These are phyloP conservation scores for Trichoderma sp. DNA, from an alignment of 2,329 filamentous ascomycete species.

Conservation along the genomic window DNA sequence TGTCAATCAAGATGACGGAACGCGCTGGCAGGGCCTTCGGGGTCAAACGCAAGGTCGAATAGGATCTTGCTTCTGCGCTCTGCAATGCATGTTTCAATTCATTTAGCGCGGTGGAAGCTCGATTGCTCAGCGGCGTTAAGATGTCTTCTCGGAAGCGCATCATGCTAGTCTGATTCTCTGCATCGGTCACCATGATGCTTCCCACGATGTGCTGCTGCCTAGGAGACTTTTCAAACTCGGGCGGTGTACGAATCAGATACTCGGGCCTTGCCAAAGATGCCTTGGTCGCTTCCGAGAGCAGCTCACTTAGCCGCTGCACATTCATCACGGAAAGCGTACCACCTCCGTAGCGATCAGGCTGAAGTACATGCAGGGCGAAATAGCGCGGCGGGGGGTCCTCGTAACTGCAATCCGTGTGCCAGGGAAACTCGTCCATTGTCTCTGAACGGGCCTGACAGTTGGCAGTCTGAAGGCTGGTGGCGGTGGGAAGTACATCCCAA, in stretches of 20 bases:
- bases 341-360: slow-evolving; percentile 43
- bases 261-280: slow-evolving; percentile 32
- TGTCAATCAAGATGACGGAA: slow-evolving; percentile 39
- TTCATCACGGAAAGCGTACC: slow-evolving; percentile 45
- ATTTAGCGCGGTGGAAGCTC: slow-evolving; percentile 30
- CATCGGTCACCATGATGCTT: slow-evolving; percentile 29
- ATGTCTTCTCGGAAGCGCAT: slow-evolving; percentile 40
- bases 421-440: slow-evolving; percentile 46
- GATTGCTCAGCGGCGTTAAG: slow-evolving; percentile 32
- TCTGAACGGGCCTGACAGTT: slow-evolving; percentile 43
- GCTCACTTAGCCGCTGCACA: slow-evolving; percentile 33
- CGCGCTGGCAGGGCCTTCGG: slow-evolving; percentile 34
- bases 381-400: slow-evolving; percentile 41
- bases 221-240: slow-evolving; percentile 39
- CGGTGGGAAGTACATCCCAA: slow-evolving; percentile 45
- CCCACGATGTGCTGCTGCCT: slow-evolving; percentile 29
- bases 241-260: slow-evolving; percentile 38
- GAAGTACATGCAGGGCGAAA: slow-evolving; percentile 47
- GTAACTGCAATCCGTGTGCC: slow-evolving; percentile 50
- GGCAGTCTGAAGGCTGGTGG: slow-evolving; percentile 34
- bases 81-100: slow-evolving; percentile 32
- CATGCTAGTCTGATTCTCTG: slow-evolving; percentile 13
- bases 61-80: slow-evolving; percentile 20
- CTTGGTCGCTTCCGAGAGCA: slow-evolving; percentile 33
- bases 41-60: slow-evolving; percentile 32